Percentiles rank a stretch among this genome's conserved stretches.
These are phyloP conservation scores for Phyllosticta paracitricarpa DNA, from an alignment of 2,329 filamentous ascomycete genomes.

Conservation along the genomic window DNA sequence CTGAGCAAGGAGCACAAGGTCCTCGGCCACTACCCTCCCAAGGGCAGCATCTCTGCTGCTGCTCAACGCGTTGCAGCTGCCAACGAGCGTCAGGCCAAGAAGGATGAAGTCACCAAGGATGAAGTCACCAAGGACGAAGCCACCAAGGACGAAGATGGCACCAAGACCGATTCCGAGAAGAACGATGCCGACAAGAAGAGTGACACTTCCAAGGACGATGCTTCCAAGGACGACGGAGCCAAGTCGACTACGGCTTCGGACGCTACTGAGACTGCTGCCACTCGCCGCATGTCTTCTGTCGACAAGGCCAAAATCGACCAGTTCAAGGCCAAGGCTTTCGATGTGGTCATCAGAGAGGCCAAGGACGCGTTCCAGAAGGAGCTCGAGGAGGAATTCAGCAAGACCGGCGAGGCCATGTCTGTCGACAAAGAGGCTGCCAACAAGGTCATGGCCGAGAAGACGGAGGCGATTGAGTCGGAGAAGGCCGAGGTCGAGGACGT, in stretches of 20 bases:
- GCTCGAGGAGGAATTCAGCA: neutral
- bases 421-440: neutral
- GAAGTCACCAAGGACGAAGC: conserved; percentile 20
- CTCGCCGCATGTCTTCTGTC: neutral
- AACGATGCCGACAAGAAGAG: conserved; percentile 18
- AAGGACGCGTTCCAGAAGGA: neutral
- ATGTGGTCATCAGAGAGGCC: neutral
- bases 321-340: neutral
- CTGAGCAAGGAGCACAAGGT: conserved; percentile 9
- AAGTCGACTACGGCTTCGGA: neutral
- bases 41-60: conserved; percentile 5
- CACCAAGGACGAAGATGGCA: conserved; percentile 13
- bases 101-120: neutral
- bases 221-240: conserved; percentile 13
- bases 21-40: conserved; percentile 2
- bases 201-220: conserved; percentile 23
- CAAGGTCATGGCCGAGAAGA: neutral
- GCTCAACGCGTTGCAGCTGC: conserved; percentile 16
- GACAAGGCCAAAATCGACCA: neutral
- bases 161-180: conserved; percentile 18
- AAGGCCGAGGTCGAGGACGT: neutral
- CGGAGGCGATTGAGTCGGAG: neutral
- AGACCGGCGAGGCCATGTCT: neutral
- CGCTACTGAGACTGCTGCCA: neutral
- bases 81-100: conserved; percentile 15